Conservation (phyloP, 768 basidiomycete species). For the Gyrodon lividus region DNA sequence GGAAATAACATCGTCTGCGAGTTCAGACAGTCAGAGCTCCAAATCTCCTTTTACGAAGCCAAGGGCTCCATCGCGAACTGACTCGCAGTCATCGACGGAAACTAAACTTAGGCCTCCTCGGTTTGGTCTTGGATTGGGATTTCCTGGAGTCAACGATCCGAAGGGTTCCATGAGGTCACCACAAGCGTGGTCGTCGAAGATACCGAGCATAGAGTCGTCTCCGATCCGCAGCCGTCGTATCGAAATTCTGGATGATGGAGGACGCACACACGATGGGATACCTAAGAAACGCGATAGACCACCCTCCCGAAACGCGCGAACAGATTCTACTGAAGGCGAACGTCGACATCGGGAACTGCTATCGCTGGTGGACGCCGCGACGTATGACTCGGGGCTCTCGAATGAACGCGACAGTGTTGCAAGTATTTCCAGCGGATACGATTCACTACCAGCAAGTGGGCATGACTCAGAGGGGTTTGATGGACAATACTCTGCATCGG, state of each 20-base stretch:
- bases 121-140: constrained; percentile 30
- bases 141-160: constrained; percentile 13
- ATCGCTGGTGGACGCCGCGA: constrained; percentile 2
- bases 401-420: neutral
- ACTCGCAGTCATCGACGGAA: constrained; percentile 22
- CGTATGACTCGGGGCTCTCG: neutral
- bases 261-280: constrained; percentile 5
- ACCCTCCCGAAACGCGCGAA: constrained; percentile 1
- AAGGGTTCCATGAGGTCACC: constrained; percentile 11
- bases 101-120: constrained; percentile 24
- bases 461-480: constrained; percentile 11
- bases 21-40: constrained; percentile 39
- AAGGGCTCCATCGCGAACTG: constrained; percentile 15
- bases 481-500: constrained; percentile 13
- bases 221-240: neutral
- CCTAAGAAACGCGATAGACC: constrained; percentile 15
- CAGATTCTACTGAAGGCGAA: constrained; percentile 10
- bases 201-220: constrained; percentile 1
- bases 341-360: constrained; percentile 22
- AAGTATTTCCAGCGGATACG: constrained; percentile 16
- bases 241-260: constrained; percentile 9
- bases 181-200: constrained; percentile 13
- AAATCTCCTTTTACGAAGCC: constrained; percentile 14
- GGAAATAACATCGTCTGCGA: constrained; percentile 40
- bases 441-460: constrained; percentile 8